Base-by-base conservation (phyloP, 192 early-diverging fungal species). In the Spizellomyces punctatus region DNA sequence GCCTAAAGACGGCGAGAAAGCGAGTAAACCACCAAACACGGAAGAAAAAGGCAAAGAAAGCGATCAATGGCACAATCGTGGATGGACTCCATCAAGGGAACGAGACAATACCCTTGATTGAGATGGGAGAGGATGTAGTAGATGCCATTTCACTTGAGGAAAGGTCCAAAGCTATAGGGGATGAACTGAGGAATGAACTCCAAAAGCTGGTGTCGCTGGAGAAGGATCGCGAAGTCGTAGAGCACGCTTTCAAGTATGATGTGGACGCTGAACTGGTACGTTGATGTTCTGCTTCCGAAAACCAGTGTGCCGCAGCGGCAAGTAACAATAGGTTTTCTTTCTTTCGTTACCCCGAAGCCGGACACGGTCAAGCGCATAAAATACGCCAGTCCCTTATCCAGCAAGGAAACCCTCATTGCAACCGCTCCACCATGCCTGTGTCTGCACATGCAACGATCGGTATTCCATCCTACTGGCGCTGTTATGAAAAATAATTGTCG, bases 331-430 rank as follows among this genome's bases (percentile, higher is more conserved):
- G 50, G 17, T 54, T 54, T 54, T 54, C 50, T 19, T 54, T n/a
- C 17, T 54, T 12, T 54, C 50, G 0, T 54, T 54, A 54, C 50
- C 50, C 12, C 0, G 1, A n/a, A 54, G 50, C 59, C 59, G 17
- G 59, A 19, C 14, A 27, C 22, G 6, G 43, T 72, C 21, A 72
- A 72, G 46, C 61, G 47, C 10, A 44, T 64, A 46, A 63, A 64
- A 50, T 47, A 63, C 46, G 62, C 63, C 7, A 8, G 57, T 27
- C 72, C 64, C 14, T 17, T 73, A n/a, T 86, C 92, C 6, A 89
- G 86, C 4, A 94, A 94, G 67, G 92, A 94, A 64, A 90, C 89
- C 10, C 89, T 94, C 85, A 87, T 98, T 78, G 96, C 93, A 7
- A 89, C 90, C 41, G 85, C 94, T 3, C 96, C 96, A 5, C 83